Percentiles rank a stretch among this genome's conserved stretches.
Conservation (phyloP, 192 early-diverging fungal genomes). For the Coemansia sp. region DNA sequence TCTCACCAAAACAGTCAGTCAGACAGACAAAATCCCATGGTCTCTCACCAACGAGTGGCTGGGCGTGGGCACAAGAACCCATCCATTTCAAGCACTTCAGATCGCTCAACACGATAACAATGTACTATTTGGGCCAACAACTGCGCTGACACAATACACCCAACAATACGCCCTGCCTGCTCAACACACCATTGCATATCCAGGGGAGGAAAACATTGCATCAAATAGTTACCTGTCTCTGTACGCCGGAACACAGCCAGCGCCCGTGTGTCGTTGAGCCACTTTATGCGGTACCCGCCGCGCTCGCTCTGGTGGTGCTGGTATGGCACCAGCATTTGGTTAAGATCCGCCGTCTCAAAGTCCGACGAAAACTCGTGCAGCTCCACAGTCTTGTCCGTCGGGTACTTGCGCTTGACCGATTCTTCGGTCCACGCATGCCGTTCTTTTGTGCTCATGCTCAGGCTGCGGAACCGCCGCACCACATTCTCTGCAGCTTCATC, state of each 20-base stretch:
- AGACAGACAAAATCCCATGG: neutral
- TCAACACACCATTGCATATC: neutral
- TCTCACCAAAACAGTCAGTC: neutral
- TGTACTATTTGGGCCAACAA: neutral
- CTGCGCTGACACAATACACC: neutral
- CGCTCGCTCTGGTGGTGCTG: conserved; percentile 54
- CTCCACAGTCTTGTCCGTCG: conserved; percentile 54
- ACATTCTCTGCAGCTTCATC: conserved; percentile 40
- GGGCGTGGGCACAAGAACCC: neutral
- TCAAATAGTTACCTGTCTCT: conserved; percentile 42
- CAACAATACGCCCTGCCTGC: neutral
- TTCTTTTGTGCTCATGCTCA: conserved; percentile 54
- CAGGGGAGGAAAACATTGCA: neutral
- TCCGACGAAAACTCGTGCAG: conserved; percentile 53
- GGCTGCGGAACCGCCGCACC: conserved; percentile 47
- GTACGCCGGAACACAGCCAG: conserved; percentile 54
- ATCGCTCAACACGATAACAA: conserved; percentile 2
- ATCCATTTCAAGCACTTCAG: neutral
- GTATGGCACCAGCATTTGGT: conserved; percentile 58
- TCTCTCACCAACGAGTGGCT: neutral
- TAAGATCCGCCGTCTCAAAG: conserved; percentile 55
- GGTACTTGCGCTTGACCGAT: conserved; percentile 54
- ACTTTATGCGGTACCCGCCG: conserved; percentile 57
- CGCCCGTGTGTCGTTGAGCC: conserved; percentile 55
- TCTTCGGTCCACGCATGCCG: conserved; percentile 50